Evolutionary conservation across 2,329 filamentous ascomycete species (phyloP).

Genomic region (Westerdykella aurantiaca): DNA sequence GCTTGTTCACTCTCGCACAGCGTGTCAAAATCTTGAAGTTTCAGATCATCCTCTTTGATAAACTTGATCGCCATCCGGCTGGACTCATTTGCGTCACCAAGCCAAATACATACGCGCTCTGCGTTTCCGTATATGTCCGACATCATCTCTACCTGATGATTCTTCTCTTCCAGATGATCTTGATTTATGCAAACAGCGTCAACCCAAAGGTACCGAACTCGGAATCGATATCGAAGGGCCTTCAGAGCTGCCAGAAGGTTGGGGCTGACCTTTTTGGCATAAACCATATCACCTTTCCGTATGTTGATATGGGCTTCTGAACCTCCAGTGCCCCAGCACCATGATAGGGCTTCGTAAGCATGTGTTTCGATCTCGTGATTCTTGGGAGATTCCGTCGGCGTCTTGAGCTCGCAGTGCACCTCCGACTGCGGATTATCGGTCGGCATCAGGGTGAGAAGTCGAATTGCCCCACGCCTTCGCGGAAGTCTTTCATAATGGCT

Average conservation of each 20-base stretch:
- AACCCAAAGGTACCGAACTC: slow-evolving; percentile 6
- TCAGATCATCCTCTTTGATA: slow-evolving; percentile 25
- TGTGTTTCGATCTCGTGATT: background rate
- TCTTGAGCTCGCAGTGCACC: slow-evolving; percentile 12
- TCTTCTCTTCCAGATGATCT: slow-evolving; percentile 9
- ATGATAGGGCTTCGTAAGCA: slow-evolving; percentile 17
- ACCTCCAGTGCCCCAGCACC: slow-evolving; percentile 10
- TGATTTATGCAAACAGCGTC: slow-evolving; percentile 7
- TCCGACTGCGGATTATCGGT: slow-evolving; percentile 6
- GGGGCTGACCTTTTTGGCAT: slow-evolving; percentile 2
- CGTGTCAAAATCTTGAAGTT: slow-evolving; percentile 30
- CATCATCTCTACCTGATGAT: slow-evolving; percentile 19
- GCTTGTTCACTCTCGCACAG: slow-evolving; percentile 16
- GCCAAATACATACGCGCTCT: slow-evolving; percentile 12
- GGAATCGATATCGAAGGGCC: slow-evolving; percentile 1
- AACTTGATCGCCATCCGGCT: slow-evolving; percentile 29
- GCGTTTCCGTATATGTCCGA: slow-evolving; percentile 12
- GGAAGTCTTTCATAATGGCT: slow-evolving; percentile 6
- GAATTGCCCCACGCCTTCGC: slow-evolving; percentile 5
- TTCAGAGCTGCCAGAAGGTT: slow-evolving; percentile 3
- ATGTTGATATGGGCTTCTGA: background rate
- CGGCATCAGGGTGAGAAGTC: slow-evolving; percentile 10
- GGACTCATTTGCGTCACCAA: slow-evolving; percentile 23
- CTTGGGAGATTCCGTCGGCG: background rate
- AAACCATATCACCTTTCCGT: background rate